Percentiles rank a stretch among this genome's conserved stretches.
Conservation (phyloP, 2,329 filamentous ascomycete genomes). For the Pezicula radicicola region DNA sequence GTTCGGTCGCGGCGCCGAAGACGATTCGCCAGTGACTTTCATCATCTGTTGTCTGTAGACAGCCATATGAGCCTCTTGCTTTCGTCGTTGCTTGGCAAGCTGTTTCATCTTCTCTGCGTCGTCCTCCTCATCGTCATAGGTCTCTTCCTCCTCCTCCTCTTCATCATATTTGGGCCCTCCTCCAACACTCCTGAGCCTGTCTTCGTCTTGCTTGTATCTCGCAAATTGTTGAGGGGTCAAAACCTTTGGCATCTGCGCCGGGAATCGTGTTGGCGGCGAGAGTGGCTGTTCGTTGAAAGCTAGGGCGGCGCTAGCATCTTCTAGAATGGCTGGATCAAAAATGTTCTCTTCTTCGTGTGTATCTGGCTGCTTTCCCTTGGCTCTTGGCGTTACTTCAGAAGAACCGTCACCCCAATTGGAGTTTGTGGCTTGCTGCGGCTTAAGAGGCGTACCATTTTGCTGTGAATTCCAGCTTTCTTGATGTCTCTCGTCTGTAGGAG, state of each 20-base stretch:
- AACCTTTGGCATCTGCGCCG: slow-evolving; percentile 63
- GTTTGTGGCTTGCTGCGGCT: not conserved
- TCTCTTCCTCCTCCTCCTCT: slow-evolving; percentile 60
- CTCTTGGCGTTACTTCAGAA: slow-evolving; percentile 20
- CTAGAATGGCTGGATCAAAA: slow-evolving; percentile 24
- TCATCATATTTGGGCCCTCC: slow-evolving; percentile 46
- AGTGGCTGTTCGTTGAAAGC: slow-evolving; percentile 20
- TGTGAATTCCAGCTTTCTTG: slow-evolving; percentile 22
- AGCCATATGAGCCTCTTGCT: slow-evolving; percentile 86
- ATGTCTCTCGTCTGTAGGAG: slow-evolving; percentile 12
- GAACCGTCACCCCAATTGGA: slow-evolving; percentile 16
- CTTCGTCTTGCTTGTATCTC: slow-evolving; percentile 72
- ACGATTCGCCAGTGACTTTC: slow-evolving; percentile 80
- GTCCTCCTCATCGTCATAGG: slow-evolving; percentile 74
- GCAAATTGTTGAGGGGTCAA: slow-evolving; percentile 92
- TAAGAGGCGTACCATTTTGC: not conserved
- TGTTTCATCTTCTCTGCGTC: slow-evolving; percentile 73
- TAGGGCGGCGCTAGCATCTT: slow-evolving; percentile 23
- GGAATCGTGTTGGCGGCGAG: slow-evolving; percentile 8
- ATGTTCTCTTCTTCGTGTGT: slow-evolving; percentile 22
- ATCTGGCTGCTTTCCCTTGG: slow-evolving; percentile 14
- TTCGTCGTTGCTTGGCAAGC: slow-evolving; percentile 72
- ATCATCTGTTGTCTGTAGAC: slow-evolving; percentile 95
- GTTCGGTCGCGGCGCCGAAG: slow-evolving; percentile 46
- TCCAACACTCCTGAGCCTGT: slow-evolving; percentile 49